These are phyloP conservation scores for Suhomyces ambrosiae DNA, from an alignment of 1,139 yeast species.

Conservation along the genomic window DNA sequence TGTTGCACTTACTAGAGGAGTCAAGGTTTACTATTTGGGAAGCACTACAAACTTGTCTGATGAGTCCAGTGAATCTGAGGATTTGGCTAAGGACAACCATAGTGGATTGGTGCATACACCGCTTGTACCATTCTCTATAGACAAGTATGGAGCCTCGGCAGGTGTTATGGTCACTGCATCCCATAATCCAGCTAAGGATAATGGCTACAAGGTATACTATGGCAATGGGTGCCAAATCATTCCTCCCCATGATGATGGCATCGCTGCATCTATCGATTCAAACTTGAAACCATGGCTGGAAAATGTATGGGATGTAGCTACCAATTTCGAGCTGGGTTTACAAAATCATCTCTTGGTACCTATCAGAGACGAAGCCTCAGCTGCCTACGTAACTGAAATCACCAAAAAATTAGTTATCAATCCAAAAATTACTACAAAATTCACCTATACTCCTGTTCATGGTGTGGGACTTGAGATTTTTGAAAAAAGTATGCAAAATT, in stretches of 20 bases:
- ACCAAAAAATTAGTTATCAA: slow-evolving; percentile 25
- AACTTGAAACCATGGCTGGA: slow-evolving; percentile 64
- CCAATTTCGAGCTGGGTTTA: slow-evolving; percentile 31
- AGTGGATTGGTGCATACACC: slow-evolving; percentile 77
- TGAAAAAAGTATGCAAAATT: slow-evolving; percentile 19
- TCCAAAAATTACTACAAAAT: slow-evolving; percentile 35
- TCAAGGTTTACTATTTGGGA: slow-evolving; percentile 69
- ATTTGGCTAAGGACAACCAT: slow-evolving; percentile 14
- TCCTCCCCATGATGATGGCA: slow-evolving; percentile 82
- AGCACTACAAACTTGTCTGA: slow-evolving; percentile 30
- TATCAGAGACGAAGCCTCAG: slow-evolving; percentile 36
- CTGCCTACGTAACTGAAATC: slow-evolving; percentile 38
- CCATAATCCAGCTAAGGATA: slow-evolving; percentile 87
- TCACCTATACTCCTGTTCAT: slow-evolving; percentile 92
- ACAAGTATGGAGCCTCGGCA: slow-evolving; percentile 60
- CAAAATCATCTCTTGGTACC: slow-evolving; percentile 23
- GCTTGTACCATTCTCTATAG: slow-evolving; percentile 85
- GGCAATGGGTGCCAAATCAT: slow-evolving; percentile 93
- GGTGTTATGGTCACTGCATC: slow-evolving; percentile 98
- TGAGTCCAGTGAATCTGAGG: slow-evolving; percentile 22
- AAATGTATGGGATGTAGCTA: slow-evolving; percentile 50
- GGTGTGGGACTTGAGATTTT: slow-evolving; percentile 78
- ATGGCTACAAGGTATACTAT: slow-evolving; percentile 95
- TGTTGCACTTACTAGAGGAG: slow-evolving; percentile 68
- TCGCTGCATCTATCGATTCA: slow-evolving; percentile 61